phyloP scores from a whole-genome alignment of 768 basidiomycete genomes.

The Lentinula edodes region DNA sequence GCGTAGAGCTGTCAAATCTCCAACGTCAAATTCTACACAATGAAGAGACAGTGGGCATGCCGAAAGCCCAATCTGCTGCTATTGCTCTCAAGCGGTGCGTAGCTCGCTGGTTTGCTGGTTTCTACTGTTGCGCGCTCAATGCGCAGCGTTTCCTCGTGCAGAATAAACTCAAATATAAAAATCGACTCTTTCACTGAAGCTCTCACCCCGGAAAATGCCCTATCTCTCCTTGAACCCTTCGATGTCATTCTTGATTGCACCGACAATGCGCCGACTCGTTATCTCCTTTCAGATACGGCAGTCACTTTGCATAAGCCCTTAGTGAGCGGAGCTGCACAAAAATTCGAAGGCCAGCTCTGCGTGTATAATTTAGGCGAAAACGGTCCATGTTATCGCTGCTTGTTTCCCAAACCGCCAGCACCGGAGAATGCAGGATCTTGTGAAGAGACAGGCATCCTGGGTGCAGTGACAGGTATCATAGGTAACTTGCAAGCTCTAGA shows the following conservation, averaged over 20 bases:
- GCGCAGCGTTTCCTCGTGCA: conserved; percentile 21
- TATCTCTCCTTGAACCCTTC: conserved; percentile 54
- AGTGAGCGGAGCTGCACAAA: conserved; percentile 90
- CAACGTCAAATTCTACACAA: conserved; percentile 91
- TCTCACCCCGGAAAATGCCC: conserved; percentile 59
- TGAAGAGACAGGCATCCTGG: conserved; percentile 85
- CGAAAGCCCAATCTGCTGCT: conserved; percentile 81
- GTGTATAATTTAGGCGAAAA: conserved; percentile 62
- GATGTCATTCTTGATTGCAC: conserved; percentile 90
- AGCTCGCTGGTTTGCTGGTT: neutral
- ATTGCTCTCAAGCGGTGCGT: conserved; percentile 57
- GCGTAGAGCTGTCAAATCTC: conserved; percentile 83
- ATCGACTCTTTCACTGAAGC: conserved; percentile 51
- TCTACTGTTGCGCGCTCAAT: neutral
- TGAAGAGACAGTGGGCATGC: conserved; percentile 64
- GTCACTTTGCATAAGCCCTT: conserved; percentile 75
- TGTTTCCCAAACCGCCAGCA: conserved; percentile 80
- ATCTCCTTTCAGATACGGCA: conserved; percentile 85
- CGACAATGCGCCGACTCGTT: conserved; percentile 88
- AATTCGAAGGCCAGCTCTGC: conserved; percentile 76
- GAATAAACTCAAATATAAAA: conserved; percentile 68
- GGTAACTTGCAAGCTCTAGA: conserved; percentile 89
- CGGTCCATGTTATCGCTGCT: conserved; percentile 91
- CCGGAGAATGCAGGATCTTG: conserved; percentile 66
- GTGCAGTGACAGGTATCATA: conserved; percentile 84